Evolutionary conservation across 306 rosid genomes (phyloP).

Genomic region (Medicago ruthenica): DNA sequence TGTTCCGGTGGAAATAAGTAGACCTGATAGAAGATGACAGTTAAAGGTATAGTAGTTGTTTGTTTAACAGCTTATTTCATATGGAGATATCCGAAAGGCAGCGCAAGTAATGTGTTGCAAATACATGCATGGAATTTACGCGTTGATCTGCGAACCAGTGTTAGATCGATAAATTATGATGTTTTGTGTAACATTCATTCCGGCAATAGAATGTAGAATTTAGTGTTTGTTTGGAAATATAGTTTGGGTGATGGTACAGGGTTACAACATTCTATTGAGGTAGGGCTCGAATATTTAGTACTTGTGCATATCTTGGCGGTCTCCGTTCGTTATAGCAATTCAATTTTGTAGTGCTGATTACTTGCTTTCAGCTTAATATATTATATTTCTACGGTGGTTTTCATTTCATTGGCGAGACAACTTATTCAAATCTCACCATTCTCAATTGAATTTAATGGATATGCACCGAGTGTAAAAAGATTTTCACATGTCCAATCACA

Average conservation of each 20-base stretch:
- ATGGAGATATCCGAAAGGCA: conserved; percentile 46
- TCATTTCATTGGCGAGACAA: neutral
- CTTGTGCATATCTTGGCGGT: conserved; percentile 26
- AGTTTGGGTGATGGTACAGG: conserved; percentile 48
- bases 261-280: conserved; percentile 9
- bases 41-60: conserved; percentile 40
- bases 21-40: conserved; percentile 63
- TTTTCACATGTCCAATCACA: neutral
- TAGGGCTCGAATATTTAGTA: conserved; percentile 20
- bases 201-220: conserved; percentile 56
- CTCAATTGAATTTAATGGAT: neutral
- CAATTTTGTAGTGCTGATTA: conserved; percentile 34
- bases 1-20: conserved; percentile 58
- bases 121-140: conserved; percentile 42
- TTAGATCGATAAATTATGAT: conserved; percentile 45
- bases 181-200: conserved; percentile 53
- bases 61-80: conserved; percentile 37
- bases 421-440: conserved; percentile 3
- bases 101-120: conserved; percentile 20
- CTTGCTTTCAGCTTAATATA: conserved; percentile 13
- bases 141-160: conserved; percentile 37
- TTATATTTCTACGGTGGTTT: conserved; percentile 18
- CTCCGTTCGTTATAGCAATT: neutral
- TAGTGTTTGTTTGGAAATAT: conserved; percentile 55
- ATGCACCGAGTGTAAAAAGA: neutral